Base-by-base conservation (phyloP, 2,329 filamentous ascomycete species). In the Xylariaceae sp. region DNA sequence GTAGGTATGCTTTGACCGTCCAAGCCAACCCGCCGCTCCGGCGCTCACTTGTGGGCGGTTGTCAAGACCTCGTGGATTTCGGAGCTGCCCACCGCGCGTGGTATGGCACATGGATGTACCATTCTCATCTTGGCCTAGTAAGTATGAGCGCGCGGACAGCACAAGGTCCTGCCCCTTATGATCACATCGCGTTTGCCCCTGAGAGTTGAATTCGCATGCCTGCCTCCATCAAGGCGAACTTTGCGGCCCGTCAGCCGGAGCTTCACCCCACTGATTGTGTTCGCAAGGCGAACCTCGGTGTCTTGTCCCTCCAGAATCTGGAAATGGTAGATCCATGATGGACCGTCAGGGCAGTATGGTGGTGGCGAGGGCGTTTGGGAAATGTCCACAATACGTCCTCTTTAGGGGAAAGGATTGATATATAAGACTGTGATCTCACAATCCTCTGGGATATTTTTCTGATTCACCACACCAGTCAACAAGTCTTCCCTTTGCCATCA, bases 191-290 rank as follows among this genome's bases (percentile, higher is more conserved):
- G 12, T 11, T 41, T 34, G 33, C 53, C 55, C 53, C 53, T 61
- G 41, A 48, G 54, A 47, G 19, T 14, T 24, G 34, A 57, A 11
- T 41, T n/a, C 41, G 26, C 36, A 16, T 36, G 26, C 24, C 36
- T 28, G 28, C 33, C 47, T 58, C 56, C 47, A 50, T 44, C 33
- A 16, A 39, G 36, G 34, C 19, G 34, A 55, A 14, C 24, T 59
- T 58, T 39, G 36, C 63, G 63, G 63, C 56, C 63, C 63, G 64
- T 48, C 41, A 59, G 56, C 61, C 64, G 61, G 44, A 44, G 39
- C 44, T 48, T 46, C 50, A 46, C 58, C 49, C 55, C 53, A 53
- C 52, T 31, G 41, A 26, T 19, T 53, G 24, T 11, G 9, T 28
- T 49, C 34, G 46, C 37, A 50, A 56, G 23, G 36, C 44, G 37